Evolutionary conservation across 257 asterid species (phyloP), one percentile per base, ranked within the genome.

Genomic region (Oldenlandia corymbosa): DNA sequence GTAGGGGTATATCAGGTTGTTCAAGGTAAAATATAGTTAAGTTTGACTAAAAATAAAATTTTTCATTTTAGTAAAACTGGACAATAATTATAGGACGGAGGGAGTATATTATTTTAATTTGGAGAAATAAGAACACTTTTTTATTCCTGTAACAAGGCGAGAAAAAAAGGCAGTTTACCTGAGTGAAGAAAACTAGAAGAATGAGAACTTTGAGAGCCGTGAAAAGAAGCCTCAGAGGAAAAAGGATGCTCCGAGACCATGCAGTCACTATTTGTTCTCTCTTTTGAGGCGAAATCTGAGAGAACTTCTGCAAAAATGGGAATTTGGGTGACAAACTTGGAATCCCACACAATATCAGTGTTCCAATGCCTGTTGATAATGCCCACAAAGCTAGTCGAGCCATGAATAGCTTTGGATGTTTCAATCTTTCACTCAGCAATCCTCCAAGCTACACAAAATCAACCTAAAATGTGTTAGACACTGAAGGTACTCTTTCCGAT

Each of bases 361-460:
- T 88, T n/a, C 95, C 96, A 1, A 84, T 60, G 70, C 85, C 50
- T 46, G 95, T 84, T 23, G 96, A 84, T 7, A 88, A 75, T 56
- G 78, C 5, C 79, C 79, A 75, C 58, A 88, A 49, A 4, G 81
- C 76, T 32, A 81, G 3, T 28, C 21, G 66, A 68, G 78, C 54
- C 71, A 84, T 47, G 34, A 27, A 69, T 10, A 79, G 28, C 85
- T 68, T 80, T 2, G 95, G 88, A 70, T 87, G 95, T 21, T 82
- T 2, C 32, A 80, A 5, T 50, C 84, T 84, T 34, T 68, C 79
- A 3, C 62, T 70, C 11, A 86, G 4, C 75, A 72, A 30, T 55
- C 80, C 71, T 27, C 76, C 83, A 5, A 84, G 50, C 95, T 86
- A 69, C 71, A 68, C 24, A 58, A 20, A 1, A 28, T 31, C 18